These are phyloP conservation scores for Hyphodiscus sp. DNA, from an alignment of 2,329 filamentous ascomycete genomes.

Conservation along the genomic window DNA sequence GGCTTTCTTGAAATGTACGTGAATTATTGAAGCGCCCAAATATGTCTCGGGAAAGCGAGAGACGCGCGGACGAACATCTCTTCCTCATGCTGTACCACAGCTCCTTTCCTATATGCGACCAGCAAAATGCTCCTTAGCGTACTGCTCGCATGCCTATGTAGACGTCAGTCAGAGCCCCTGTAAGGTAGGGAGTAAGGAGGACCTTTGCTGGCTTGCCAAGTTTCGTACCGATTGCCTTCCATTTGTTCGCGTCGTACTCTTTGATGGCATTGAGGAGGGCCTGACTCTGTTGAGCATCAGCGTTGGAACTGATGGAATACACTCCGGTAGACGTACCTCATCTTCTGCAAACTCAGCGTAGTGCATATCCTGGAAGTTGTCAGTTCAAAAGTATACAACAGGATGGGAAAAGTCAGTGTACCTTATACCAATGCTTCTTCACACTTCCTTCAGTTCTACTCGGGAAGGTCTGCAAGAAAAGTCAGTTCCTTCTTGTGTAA, in stretches of 20 bases:
- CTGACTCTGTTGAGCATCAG: conserved; percentile 30
- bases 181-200: conserved; percentile 10
- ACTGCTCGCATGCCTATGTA: conserved; percentile 73
- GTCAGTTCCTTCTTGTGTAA: conserved; percentile 17
- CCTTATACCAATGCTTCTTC: conserved; percentile 99
- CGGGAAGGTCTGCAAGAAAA: conserved; percentile 68
- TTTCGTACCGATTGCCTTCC: conserved; percentile 95
- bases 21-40: not conserved
- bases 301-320: conserved; percentile 6
- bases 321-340: conserved; percentile 54
- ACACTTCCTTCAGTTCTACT: conserved; percentile 92
- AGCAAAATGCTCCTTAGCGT: conserved; percentile 86
- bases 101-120: conserved; percentile 19
- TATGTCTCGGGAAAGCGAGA: not conserved
- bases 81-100: not conserved
- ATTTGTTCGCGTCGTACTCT: conserved; percentile 97
- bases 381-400: conserved; percentile 5
- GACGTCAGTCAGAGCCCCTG: conserved; percentile 15
- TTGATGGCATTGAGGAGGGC: conserved; percentile 90
- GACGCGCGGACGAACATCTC: not conserved
- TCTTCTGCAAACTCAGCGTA: conserved; percentile 98
- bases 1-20: not conserved
- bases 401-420: conserved; percentile 30
- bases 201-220: conserved; percentile 97
- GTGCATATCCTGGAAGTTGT: conserved; percentile 76